Conservation (phyloP, 441 rosid species). For the Adansonia grandidieri region DNA sequence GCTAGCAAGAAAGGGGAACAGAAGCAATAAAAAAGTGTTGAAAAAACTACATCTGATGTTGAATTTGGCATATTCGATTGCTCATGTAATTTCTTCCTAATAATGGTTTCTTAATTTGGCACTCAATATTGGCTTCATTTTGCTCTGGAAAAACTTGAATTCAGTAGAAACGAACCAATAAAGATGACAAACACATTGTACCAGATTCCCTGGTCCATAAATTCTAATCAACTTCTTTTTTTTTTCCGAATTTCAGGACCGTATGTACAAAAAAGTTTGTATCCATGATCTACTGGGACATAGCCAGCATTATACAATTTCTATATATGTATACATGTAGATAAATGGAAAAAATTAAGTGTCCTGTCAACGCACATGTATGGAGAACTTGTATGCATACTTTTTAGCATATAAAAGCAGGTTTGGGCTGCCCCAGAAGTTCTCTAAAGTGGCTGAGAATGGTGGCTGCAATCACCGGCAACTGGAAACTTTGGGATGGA, state of each 20-base stretch:
- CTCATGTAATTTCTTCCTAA: too few relatives aligned
- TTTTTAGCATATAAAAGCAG: constrained; percentile 32
- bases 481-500: constrained; percentile 39
- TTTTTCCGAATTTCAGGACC: neutral
- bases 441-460: constrained; percentile 28
- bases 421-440: constrained; percentile 26
- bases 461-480: constrained; percentile 34
- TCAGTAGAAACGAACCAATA: neutral
- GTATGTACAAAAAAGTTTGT: constrained; percentile 3
- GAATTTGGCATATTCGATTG: too few relatives aligned
- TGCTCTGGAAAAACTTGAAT: neutral
- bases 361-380: constrained; percentile 31
- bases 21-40: neutral
- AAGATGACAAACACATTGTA: neutral
- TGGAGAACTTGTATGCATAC: constrained; percentile 20
- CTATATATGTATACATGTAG: neutral
- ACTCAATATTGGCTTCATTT: neutral
- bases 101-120: neutral
- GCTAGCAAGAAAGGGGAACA: neutral
- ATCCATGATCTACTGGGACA: neutral
- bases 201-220: constrained; percentile 7
- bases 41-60: neutral
- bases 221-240: neutral
- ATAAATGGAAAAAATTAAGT: constrained; percentile 7
- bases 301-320: neutral